These are phyloP conservation scores for Trichosanthes cucumerina DNA, from an alignment of 306 rosid genomes.

Conservation along the genomic window DNA sequence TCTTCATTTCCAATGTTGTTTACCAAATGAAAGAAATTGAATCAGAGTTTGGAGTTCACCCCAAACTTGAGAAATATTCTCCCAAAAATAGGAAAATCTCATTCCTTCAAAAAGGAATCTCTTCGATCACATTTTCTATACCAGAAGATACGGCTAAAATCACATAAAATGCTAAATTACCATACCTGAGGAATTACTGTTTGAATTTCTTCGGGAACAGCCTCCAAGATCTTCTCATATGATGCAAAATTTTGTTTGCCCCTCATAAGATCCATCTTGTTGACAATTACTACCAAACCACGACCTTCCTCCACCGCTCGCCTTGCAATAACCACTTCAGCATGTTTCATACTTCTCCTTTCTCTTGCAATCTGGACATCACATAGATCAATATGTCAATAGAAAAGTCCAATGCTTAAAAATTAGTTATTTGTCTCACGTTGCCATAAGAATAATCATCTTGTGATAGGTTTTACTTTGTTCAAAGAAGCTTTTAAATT, in stretches of 20 bases:
- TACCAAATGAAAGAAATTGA: neutral
- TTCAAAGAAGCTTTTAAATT: neutral
- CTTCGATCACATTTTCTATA: neutral
- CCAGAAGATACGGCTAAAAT: neutral
- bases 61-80: neutral
- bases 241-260: conserved; percentile 34
- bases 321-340: conserved; percentile 93
- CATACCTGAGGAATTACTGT: conserved; percentile 77
- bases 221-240: conserved; percentile 60
- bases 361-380: conserved; percentile 50
- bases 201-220: conserved; percentile 81
- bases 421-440: neutral
- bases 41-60: neutral
- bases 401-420: neutral
- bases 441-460: neutral
- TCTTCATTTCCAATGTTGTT: neutral
- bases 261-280: conserved; percentile 91
- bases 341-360: conserved; percentile 77
- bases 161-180: neutral
- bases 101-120: neutral
- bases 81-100: neutral
- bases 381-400: neutral
- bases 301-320: conserved; percentile 95
- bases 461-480: neutral
- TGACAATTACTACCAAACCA: conserved; percentile 90